Conservation (phyloP, 2,329 filamentous ascomycete genomes). For the Monosporascus sp. region DNA sequence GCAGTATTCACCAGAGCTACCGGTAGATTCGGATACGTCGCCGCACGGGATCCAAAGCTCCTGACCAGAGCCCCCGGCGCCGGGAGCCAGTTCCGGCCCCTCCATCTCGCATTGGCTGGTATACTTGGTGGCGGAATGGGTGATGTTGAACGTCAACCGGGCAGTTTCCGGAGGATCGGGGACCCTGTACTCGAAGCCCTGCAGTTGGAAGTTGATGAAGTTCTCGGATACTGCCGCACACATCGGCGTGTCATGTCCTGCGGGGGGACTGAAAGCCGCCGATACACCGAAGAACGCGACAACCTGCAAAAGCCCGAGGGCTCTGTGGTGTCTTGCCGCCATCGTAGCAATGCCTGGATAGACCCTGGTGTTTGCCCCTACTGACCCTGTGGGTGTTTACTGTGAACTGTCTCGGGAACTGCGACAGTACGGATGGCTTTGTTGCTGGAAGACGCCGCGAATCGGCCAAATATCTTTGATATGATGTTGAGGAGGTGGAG, state of each 20-base stretch:
- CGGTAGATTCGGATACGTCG: too few species aligned
- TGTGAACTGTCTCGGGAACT: too few species aligned
- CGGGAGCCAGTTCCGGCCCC: not conserved
- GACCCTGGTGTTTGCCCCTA: too few species aligned
- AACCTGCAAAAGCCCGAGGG: too few species aligned
- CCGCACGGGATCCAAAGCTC: not conserved
- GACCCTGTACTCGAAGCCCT: conserved; percentile 1
- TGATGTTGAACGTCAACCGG: conserved; percentile 1
- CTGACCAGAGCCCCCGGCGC: not conserved
- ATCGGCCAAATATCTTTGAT: too few species aligned
- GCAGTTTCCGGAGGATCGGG: not conserved
- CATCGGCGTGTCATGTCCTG: conserved; percentile 1
- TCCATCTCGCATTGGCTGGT: conserved; percentile 1
- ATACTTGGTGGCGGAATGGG: conserved; percentile 3
- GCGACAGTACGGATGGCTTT: too few species aligned
- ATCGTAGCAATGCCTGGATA: too few species aligned
- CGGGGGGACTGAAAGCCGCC: conserved; percentile 16
- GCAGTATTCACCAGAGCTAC: not conserved
- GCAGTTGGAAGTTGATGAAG: conserved; percentile 1
- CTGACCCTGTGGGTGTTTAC: too few species aligned
- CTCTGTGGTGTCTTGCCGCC: too few species aligned
- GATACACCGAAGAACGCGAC: too few species aligned
- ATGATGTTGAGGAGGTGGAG: too few species aligned
- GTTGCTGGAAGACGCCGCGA: too few species aligned
- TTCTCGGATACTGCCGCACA: conserved; percentile 3